Base-by-base conservation (phyloP, 257 asterid genomes). In the Lavandula angustifolia region DNA sequence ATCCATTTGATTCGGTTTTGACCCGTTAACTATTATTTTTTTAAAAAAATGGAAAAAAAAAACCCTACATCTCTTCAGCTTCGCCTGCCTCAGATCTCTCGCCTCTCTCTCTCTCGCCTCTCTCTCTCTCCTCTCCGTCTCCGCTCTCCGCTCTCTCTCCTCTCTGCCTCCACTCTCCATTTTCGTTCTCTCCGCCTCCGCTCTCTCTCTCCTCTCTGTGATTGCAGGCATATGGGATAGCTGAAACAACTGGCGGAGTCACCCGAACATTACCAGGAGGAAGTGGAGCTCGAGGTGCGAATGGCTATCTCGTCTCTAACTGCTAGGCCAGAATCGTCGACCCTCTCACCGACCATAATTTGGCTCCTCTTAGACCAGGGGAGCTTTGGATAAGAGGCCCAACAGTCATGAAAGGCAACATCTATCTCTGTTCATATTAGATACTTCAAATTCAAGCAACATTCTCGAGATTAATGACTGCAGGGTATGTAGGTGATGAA, bases 401-500 rank as follows among this genome's bases (percentile, higher is more conserved):
- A 10, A 49, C 4, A 35, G 62, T 79, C 58, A 79, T 79, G 84
- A 79, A 75, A 79, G 84, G 81, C 73, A 74, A 51, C 11, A 8
- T 12, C 4, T 41, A 12, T 46, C 33, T 48, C 57, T 10, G 16
- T 3, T n/a, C n/a, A 3, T 43, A 10, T 11, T 32, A 48, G 53
- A 22, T 22, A 22, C 27, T 17, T 9, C 34, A 4, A 35, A 2
- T 37, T n/a, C 2, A 58, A 14, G 33, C 17, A 5, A 60, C 22
- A 10, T 6, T 40, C n/a, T 11, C 3, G 0, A 18, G 9, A 6
- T 5, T 7, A 7, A 4, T 17, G 48, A 37, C 16, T 69, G 76
- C 73, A 83, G 89, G 81, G 5, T 84, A 81, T 75, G 75, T 73
- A 49, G 85, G 74, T 44, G 83, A 84, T 57, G 72, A 64, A 77